Evolutionary conservation across 2,329 filamentous ascomycete species (phyloP), one percentile per base, ranked within the genome.

Genomic region (Penicillium expansum): DNA sequence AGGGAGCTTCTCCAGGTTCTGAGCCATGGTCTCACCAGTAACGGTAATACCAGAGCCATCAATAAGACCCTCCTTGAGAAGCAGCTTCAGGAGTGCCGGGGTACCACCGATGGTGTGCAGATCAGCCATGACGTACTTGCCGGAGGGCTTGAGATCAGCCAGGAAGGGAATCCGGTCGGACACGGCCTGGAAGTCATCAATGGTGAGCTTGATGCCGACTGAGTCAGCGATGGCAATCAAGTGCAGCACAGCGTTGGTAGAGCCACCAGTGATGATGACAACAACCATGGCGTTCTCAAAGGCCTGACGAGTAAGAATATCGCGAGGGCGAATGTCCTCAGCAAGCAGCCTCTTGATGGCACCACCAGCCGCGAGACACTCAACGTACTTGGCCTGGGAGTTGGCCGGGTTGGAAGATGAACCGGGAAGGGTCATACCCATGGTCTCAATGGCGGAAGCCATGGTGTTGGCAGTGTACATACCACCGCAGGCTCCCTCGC

Each of bases 221-320:
- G 87, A 83, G 76, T 93, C 88, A 59, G 90, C 90, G 56, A 93
- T 92, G 68, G 90, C 90, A 70, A 94, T 90, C 47, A 94, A 76
- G 74, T 94, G 90, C 44, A 94, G 84, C 35, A 94, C 90, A 38
- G 90, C 90, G 74, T 94, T 94, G 62, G 90, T 94, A 69, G 89
- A 92, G 61, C 90, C 90, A 52, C 90, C 90, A 3, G 91, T 89
- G 66, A 93, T 88, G 71, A 87, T 92, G 62, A 92, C 86, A 27
- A 93, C 80, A 10, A 89, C 83, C 89, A 94, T 93, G 69, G 90
- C 90, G 70, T 93, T 88, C 77, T 93, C 89, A 65, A 94, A 92
- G 8, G 90, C 89, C 70, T 89, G 80, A 54, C 89, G 85, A 10
- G 90, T 93, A 73, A 94, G 79, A 72, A 93, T 90, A 67, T 94